Evolutionary conservation across 2,329 filamentous ascomycete genomes (phyloP).

Genomic region (Penicillium sp.): DNA sequence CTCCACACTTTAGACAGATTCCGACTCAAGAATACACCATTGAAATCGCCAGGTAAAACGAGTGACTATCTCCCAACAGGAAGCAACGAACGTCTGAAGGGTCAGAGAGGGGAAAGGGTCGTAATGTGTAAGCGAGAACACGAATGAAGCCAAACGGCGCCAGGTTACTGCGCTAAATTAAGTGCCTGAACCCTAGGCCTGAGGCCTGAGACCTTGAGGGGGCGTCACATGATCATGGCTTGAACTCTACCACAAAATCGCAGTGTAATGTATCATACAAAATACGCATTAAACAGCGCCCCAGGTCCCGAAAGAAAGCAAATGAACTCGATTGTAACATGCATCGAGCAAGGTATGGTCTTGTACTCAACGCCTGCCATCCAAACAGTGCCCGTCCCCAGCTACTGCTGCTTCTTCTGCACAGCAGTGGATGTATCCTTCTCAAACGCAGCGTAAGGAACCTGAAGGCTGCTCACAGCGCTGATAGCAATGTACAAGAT

Average conservation of each 20-base stretch:
- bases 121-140: slow-evolving; percentile 16
- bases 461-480: slow-evolving; percentile 77
- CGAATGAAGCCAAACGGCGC: slow-evolving; percentile 16
- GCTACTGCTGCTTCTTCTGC: slow-evolving; percentile 74
- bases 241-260: slow-evolving; percentile 20
- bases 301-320: slow-evolving; percentile 9
- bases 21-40: slow-evolving; percentile 1
- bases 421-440: slow-evolving; percentile 91
- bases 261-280: slow-evolving; percentile 27
- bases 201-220: not conserved
- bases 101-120: not conserved
- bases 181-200: slow-evolving; percentile 11
- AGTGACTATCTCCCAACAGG: slow-evolving; percentile 13
- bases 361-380: slow-evolving; percentile 3
- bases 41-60: slow-evolving; percentile 14
- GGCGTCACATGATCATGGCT: slow-evolving; percentile 26
- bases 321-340: slow-evolving; percentile 14
- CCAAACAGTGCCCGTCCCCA: slow-evolving; percentile 6
- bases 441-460: slow-evolving; percentile 92
- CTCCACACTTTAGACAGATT: slow-evolving; percentile 3
- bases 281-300: slow-evolving; percentile 11
- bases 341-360: slow-evolving; percentile 13
- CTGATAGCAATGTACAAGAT: slow-evolving; percentile 78
- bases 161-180: slow-evolving; percentile 17
- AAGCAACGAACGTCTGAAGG: slow-evolving; percentile 7